phyloP scores from a whole-genome alignment of 208 protist genomes.

The Acanthamoeba divionensis region DNA sequence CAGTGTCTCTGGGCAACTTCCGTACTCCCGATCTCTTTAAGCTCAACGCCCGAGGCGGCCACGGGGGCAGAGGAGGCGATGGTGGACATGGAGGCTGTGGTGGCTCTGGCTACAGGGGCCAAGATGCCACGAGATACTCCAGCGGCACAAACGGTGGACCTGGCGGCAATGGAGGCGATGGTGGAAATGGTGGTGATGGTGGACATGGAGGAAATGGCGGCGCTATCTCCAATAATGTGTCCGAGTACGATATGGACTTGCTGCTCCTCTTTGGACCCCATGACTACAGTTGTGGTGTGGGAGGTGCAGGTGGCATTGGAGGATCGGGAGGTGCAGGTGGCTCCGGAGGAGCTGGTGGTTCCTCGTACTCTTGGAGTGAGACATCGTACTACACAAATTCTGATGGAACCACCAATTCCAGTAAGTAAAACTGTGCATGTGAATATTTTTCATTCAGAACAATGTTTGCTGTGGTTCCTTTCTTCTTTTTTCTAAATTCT shows the following conservation, averaged over 20 bases:
- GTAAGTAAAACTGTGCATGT: background rate
- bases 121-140: background rate
- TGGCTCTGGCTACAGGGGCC: background rate
- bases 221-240: background rate
- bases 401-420: background rate
- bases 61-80: background rate
- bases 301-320: background rate
- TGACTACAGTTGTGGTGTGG: background rate
- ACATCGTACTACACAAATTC: background rate
- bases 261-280: background rate
- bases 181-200: background rate
- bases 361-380: slow-evolving; percentile 1
- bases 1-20: background rate
- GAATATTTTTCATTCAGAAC: background rate
- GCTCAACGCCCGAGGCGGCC: background rate
- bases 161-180: background rate
- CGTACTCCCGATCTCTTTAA: background rate
- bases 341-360: background rate
- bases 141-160: background rate
- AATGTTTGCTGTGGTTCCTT: background rate
- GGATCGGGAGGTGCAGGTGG: background rate
- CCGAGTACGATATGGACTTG: background rate
- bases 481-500: background rate
- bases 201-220: background rate
- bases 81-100: background rate